Evolutionary conservation across 257 asterid species (phyloP).

Genomic region (Fraxinus pennsylvanica): DNA sequence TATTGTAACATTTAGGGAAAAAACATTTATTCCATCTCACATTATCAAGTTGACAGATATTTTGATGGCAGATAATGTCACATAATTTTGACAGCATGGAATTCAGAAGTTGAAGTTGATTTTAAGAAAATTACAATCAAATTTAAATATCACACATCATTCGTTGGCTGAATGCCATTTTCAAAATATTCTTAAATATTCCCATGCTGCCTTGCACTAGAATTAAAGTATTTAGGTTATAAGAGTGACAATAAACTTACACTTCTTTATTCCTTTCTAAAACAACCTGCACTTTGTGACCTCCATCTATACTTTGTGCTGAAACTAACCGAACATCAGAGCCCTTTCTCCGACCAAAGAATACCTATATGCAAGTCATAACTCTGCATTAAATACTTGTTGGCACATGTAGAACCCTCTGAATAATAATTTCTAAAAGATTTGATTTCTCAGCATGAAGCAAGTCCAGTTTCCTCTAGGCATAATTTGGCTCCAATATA

Average conservation of each 20-base stretch:
- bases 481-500: too few relatives aligned
- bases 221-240: neutral
- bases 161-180: neutral
- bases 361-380: constrained; percentile 29
- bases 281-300: constrained; percentile 25
- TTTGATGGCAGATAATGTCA: neutral
- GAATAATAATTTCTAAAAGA: too few relatives aligned
- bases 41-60: neutral
- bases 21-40: neutral
- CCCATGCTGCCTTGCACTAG: neutral
- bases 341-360: constrained; percentile 34
- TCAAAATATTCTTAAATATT: neutral
- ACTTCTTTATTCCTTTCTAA: constrained; percentile 27
- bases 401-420: too few relatives aligned
- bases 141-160: neutral
- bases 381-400: neutral
- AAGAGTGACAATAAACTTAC: constrained; percentile 22
- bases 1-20: too few relatives aligned
- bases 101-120: neutral
- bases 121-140: too few relatives aligned
- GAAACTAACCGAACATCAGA: constrained; percentile 36
- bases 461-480: too few relatives aligned
- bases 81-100: neutral
- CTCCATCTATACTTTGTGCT: constrained; percentile 28
- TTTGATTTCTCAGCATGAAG: too few relatives aligned